A percentile compares a stretch with the other conserved stretches of the same genome.
Evolutionary conservation across 306 rosid genomes (phyloP).

Genomic region (Citrullus amarus): DNA sequence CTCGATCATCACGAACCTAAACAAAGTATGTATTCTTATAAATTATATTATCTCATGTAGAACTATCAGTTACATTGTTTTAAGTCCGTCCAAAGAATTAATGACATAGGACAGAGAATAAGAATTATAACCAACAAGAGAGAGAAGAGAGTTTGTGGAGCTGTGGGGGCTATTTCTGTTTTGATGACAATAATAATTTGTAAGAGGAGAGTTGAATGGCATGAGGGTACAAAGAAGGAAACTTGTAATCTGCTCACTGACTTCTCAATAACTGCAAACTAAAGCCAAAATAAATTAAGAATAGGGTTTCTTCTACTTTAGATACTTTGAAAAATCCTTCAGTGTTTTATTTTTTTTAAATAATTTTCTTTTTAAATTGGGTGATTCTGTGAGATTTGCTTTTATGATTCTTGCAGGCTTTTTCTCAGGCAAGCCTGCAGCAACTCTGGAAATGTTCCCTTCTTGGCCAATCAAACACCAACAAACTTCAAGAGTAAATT

Average conservation of each 20-base stretch:
- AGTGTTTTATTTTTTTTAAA: neutral
- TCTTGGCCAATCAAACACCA: slow-evolving; percentile 97
- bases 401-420: slow-evolving; percentile 70
- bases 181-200: slow-evolving; percentile 46
- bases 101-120: slow-evolving; percentile 32
- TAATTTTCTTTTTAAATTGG: too few relatives aligned
- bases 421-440: slow-evolving; percentile 75
- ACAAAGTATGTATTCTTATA: slow-evolving; percentile 40
- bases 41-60: neutral
- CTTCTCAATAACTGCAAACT: slow-evolving; percentile 53
- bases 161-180: slow-evolving; percentile 21
- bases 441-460: slow-evolving; percentile 99
- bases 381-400: slow-evolving; percentile 17
- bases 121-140: slow-evolving; percentile 22
- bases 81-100: too few relatives aligned
- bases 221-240: slow-evolving; percentile 50
- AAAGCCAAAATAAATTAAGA: slow-evolving; percentile 6
- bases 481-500: slow-evolving; percentile 46
- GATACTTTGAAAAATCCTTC: neutral
- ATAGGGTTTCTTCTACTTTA: slow-evolving; percentile 7
- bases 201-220: slow-evolving; percentile 32
- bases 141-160: slow-evolving; percentile 1
- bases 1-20: slow-evolving; percentile 50
- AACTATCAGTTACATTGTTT: neutral
- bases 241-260: slow-evolving; percentile 36